These are phyloP conservation scores for Tardiomyces blankii DNA, from an alignment of 1,139 yeast species.

Conservation along the genomic window DNA sequence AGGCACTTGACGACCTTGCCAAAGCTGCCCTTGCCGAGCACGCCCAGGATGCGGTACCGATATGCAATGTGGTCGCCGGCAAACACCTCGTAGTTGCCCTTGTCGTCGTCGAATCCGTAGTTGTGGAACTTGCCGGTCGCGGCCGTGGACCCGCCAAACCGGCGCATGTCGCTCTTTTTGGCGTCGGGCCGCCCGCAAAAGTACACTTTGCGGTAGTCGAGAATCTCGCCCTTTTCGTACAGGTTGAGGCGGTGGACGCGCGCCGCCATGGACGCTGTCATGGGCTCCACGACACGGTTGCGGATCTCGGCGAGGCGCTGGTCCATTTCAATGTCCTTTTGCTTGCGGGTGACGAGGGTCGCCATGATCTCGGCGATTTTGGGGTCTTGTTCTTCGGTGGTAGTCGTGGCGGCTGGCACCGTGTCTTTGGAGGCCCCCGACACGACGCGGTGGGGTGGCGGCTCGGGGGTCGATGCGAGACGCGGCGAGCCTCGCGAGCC, in stretches of 20 bases:
- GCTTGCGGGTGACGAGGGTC: conserved; percentile 10
- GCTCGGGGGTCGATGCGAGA: not conserved
- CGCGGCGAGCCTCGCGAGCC: not conserved
- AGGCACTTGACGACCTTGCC: conserved; percentile 65
- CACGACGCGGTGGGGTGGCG: not conserved
- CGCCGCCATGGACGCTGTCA: conserved; percentile 19
- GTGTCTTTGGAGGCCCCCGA: not conserved
- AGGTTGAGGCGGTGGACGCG: conserved; percentile 23
- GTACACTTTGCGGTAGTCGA: conserved; percentile 31
- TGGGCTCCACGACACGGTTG: conserved; percentile 4
- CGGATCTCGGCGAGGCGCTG: conserved; percentile 1
- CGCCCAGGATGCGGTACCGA: conserved; percentile 49
- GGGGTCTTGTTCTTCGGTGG: not conserved
- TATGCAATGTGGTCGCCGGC: conserved; percentile 67
- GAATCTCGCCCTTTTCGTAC: conserved; percentile 44
- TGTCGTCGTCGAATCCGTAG: conserved; percentile 64
- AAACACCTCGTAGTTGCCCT: conserved; percentile 49
- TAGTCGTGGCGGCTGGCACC: no score
- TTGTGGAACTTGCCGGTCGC: conserved; percentile 23
- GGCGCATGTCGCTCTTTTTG: conserved; percentile 32
- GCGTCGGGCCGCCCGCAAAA: conserved; percentile 26
- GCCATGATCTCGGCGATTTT: not conserved
- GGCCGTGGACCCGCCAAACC: conserved; percentile 6
- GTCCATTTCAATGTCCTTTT: conserved; percentile 2
- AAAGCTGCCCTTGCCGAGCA: conserved; percentile 73